phyloP scores from a whole-genome alignment of 192 early-diverging fungal species.

The Backusella westeae region DNA sequence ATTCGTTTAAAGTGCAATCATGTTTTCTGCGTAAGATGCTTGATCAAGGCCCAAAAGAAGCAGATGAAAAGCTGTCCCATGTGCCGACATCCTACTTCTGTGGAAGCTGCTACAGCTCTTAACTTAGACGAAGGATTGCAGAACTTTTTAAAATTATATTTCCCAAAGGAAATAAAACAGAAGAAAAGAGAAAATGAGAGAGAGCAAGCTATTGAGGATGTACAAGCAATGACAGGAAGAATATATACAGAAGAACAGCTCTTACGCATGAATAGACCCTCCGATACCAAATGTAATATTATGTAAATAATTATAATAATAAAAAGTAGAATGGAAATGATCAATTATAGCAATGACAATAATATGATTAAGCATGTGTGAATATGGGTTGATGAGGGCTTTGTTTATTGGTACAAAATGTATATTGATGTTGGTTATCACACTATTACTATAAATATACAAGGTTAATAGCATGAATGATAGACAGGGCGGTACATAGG shows the following conservation, averaged over 20 bases:
- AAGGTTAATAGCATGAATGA: neutral
- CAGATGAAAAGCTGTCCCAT: conserved; percentile 73
- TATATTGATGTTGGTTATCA: neutral
- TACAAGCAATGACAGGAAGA: conserved; percentile 50
- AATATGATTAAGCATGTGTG: neutral
- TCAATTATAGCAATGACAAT: neutral
- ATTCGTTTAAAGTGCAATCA: conserved; percentile 75
- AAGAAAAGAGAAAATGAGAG: conserved; percentile 65
- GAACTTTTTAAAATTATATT: conserved; percentile 75
- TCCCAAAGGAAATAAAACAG: conserved; percentile 76
- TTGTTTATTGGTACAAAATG: neutral
- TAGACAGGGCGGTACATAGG: neutral
- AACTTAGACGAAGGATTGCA: conserved; percentile 65
- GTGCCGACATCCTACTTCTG: conserved; percentile 64
- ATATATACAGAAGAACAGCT: conserved; percentile 27
- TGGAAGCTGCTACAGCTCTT: conserved; percentile 53
- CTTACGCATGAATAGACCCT: conserved; percentile 18
- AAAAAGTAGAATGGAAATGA: neutral
- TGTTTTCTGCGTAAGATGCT: conserved; percentile 77
- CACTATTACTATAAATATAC: neutral
- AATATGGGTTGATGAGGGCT: neutral
- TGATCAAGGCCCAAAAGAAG: conserved; percentile 70
- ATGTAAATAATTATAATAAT: conserved; percentile 20
- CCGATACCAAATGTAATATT: conserved; percentile 24
- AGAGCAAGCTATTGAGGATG: conserved; percentile 66